Evolutionary conservation across 2,329 filamentous ascomycete genomes (phyloP).

Genomic region (Lasiodiplodia sp.): DNA sequence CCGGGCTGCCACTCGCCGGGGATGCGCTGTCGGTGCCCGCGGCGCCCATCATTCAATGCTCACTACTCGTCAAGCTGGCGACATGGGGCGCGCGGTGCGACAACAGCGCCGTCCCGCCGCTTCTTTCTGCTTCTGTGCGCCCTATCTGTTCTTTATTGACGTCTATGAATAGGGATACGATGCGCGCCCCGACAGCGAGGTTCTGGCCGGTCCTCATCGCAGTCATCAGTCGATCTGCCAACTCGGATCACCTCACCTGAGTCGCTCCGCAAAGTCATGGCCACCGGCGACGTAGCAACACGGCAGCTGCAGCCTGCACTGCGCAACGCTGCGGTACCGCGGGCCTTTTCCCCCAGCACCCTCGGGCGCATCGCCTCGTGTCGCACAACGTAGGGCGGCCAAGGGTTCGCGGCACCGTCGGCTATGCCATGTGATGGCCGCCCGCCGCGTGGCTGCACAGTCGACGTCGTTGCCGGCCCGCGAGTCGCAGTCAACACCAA

Average conservation of each 20-base stretch:
- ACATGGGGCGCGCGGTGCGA: constrained; percentile 13
- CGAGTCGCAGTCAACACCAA: constrained; percentile 13
- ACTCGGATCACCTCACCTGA: constrained; percentile 26
- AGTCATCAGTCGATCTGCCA: constrained; percentile 23
- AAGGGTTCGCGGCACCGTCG: constrained; percentile 8
- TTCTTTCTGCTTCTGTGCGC: constrained; percentile 22
- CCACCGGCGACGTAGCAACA: constrained; percentile 10
- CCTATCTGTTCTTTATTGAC: constrained; percentile 24
- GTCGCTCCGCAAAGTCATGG: constrained; percentile 1
- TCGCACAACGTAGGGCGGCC: constrained; percentile 25
- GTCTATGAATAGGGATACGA: constrained; percentile 27
- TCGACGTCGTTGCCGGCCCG: background rate
- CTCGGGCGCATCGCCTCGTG: background rate
- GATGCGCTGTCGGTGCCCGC: constrained; percentile 5
- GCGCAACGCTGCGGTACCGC: constrained; percentile 1
- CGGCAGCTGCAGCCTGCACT: constrained; percentile 19
- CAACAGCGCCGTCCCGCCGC: constrained; percentile 14
- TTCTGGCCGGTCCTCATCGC: constrained; percentile 17
- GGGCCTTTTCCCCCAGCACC: constrained; percentile 6
- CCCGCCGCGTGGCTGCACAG: constrained; percentile 26
- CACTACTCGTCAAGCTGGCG: background rate
- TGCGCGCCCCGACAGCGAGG: constrained; percentile 20
- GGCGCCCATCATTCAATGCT: background rate
- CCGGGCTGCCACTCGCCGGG: constrained; percentile 15
- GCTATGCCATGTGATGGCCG: constrained; percentile 22